Conservation (phyloP, 495 filamentous ascomycete genomes). For the Cryomyces minteri region DNA sequence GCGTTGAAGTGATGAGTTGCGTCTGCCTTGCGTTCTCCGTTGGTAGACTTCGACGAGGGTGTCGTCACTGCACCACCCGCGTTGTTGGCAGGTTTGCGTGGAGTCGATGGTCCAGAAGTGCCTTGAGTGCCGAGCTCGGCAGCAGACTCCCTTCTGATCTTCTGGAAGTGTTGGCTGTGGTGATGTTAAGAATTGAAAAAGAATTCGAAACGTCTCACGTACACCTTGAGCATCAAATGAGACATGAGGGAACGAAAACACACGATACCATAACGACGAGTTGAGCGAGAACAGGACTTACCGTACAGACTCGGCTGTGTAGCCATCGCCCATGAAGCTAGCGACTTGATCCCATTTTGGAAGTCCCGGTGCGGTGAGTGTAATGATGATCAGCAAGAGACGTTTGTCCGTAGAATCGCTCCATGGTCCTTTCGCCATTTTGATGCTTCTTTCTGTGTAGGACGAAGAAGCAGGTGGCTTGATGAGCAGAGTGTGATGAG, state of each 20-base stretch:
- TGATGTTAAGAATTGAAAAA: background rate
- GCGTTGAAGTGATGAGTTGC: background rate
- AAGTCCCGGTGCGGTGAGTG: background rate
- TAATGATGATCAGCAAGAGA: slow-evolving; percentile 10
- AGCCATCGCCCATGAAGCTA: slow-evolving; percentile 7
- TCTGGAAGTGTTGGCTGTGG: slow-evolving; percentile 10
- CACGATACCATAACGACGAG: too few species aligned
- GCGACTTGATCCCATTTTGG: slow-evolving; percentile 9
- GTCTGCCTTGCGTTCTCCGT: slow-evolving; percentile 3
- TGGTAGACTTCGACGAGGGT: background rate
- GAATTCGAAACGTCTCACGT: too few species aligned
- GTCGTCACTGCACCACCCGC: background rate
- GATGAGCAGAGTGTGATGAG: too few species aligned
- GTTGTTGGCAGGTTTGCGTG: background rate
- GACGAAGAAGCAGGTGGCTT: too few species aligned
- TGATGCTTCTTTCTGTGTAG: too few species aligned
- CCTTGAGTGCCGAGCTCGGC: slow-evolving; percentile 1
- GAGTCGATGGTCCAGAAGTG: background rate
- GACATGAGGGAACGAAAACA: too few species aligned
- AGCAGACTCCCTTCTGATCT: slow-evolving; percentile 6
- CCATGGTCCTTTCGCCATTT: background rate
- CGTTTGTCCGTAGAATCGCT: slow-evolving; percentile 5
- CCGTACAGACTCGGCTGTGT: slow-evolving; percentile 7
- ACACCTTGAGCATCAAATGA: too few species aligned
- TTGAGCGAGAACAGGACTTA: background rate